Evolutionary conservation across 2,329 filamentous ascomycete species (phyloP).

Genomic region (Aspergillus costaricaensis): DNA sequence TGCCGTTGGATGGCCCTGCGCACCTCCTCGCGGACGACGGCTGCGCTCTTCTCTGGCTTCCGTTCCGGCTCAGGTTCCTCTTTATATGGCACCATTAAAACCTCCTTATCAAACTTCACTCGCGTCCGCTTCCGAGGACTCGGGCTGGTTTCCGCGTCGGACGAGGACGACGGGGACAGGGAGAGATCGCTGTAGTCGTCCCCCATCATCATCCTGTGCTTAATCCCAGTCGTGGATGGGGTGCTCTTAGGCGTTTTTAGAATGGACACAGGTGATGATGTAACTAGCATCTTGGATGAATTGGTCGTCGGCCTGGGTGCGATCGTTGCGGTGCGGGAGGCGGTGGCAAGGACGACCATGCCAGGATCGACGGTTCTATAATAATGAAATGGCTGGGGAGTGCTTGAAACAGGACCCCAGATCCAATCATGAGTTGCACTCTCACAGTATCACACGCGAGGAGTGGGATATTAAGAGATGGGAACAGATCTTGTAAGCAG

Average conservation of each 20-base stretch:
- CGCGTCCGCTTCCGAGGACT: constrained; percentile 45
- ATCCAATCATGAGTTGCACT: constrained; percentile 27
- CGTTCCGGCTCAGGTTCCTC: constrained; percentile 36
- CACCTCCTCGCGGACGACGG: constrained; percentile 63
- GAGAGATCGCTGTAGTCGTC: constrained; percentile 36
- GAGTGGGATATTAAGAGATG: constrained; percentile 1
- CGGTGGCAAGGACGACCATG: constrained; percentile 39
- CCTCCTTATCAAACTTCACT: constrained; percentile 48
- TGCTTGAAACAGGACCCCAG: constrained; percentile 10
- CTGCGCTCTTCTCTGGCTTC: constrained; percentile 54
- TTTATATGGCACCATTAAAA: constrained; percentile 30
- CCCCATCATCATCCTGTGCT: constrained; percentile 35
- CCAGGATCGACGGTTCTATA: constrained; percentile 19
- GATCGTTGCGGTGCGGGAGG: constrained; percentile 30
- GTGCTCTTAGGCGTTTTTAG: constrained; percentile 38
- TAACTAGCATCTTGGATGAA: constrained; percentile 34
- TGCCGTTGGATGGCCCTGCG: constrained; percentile 59
- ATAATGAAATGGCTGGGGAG: constrained; percentile 10
- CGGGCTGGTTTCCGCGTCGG: constrained; percentile 29
- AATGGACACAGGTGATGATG: constrained; percentile 39
- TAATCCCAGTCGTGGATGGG: constrained; percentile 29
- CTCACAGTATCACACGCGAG: constrained; percentile 4
- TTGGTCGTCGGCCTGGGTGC: constrained; percentile 25
- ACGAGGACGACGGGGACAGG: constrained; percentile 35
- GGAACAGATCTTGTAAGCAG: constrained; percentile 2